Percentiles rank a stretch among this genome's conserved stretches.
phyloP scores from a whole-genome alignment of 495 filamentous ascomycete species.

The Aspergillus heteromorphus region DNA sequence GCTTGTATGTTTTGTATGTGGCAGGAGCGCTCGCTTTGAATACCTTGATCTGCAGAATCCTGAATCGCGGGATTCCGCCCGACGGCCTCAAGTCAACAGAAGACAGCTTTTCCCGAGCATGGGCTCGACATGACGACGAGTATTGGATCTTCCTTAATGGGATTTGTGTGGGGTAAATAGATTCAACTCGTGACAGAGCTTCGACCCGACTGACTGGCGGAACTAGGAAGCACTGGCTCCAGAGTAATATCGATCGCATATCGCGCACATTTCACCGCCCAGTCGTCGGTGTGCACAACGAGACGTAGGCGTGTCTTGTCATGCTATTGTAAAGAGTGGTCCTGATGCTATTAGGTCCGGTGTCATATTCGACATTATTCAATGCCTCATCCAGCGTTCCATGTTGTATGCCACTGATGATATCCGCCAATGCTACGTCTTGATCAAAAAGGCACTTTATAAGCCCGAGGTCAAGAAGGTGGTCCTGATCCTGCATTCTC shows the following conservation, averaged over 20 bases:
- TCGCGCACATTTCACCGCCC: constrained; percentile 69
- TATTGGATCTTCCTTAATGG: constrained; percentile 39
- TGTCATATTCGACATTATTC: constrained; percentile 66
- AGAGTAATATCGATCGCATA: constrained; percentile 65
- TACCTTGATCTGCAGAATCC: constrained; percentile 24
- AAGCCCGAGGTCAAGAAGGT: constrained; percentile 58
- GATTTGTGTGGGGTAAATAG: constrained; percentile 28
- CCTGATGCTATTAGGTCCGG: constrained; percentile 33
- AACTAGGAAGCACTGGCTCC: constrained; percentile 41
- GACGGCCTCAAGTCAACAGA: constrained; percentile 15
- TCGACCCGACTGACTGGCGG: neutral
- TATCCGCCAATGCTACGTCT: constrained; percentile 44
- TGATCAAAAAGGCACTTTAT: constrained; percentile 26
- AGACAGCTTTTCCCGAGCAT: constrained; percentile 19
- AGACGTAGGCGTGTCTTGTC: constrained; percentile 43
- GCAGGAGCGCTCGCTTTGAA: constrained; percentile 40
- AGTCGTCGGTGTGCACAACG: constrained; percentile 77
- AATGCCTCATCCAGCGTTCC: constrained; percentile 73
- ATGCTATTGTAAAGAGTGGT: neutral
- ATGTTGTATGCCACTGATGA: constrained; percentile 69
- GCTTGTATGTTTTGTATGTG: constrained; percentile 34
- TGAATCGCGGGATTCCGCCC: constrained; percentile 42
- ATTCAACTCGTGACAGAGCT: neutral
- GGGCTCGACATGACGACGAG: constrained; percentile 24
- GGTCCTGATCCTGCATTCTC: constrained; percentile 73